phyloP scores from a whole-genome alignment of 345 rosid species.

The Gossypium mustelinum region DNA sequence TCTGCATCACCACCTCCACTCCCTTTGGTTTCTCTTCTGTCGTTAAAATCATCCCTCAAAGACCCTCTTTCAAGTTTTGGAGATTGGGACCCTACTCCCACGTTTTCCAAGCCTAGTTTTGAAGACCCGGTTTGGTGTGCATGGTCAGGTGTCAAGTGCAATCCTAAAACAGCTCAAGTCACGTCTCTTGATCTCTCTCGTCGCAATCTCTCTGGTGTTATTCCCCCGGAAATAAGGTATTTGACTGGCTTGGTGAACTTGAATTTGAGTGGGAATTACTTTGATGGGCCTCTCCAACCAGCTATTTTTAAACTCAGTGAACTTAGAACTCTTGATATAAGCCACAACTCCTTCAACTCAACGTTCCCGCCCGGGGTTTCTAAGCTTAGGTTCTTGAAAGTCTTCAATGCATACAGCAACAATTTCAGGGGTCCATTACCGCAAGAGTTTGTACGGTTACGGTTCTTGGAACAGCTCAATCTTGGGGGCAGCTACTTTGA shows the following conservation, averaged over 20 bases:
- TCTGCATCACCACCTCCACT: constrained; percentile 40
- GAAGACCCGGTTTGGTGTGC: constrained; percentile 65
- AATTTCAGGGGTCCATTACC: constrained; percentile 68
- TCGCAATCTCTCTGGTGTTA: constrained; percentile 61
- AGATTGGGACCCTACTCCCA: constrained; percentile 53
- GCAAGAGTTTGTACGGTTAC: constrained; percentile 41
- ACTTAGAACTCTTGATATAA: constrained; percentile 68
- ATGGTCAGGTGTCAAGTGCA: constrained; percentile 81
- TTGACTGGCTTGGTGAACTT: constrained; percentile 55
- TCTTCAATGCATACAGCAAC: constrained; percentile 78
- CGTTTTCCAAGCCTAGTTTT: constrained; percentile 27
- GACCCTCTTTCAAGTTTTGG: constrained; percentile 51
- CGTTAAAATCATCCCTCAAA: constrained; percentile 61
- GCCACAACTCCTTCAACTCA: constrained; percentile 75
- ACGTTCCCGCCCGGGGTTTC: constrained; percentile 72
- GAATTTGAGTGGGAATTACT: constrained; percentile 65
- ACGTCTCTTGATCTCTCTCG: constrained; percentile 74
- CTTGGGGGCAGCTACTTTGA: constrained; percentile 91
- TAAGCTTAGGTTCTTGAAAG: constrained; percentile 59
- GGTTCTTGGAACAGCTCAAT: constrained; percentile 69
- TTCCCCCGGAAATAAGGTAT: constrained; percentile 60
- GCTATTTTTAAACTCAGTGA: constrained; percentile 52
- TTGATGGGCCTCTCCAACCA: constrained; percentile 53
- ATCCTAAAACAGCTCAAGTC: constrained; percentile 43
- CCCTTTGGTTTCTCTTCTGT: constrained; percentile 57